Conservation (phyloP, 2,329 filamentous ascomycete species). For the Cladosporium sp. region DNA sequence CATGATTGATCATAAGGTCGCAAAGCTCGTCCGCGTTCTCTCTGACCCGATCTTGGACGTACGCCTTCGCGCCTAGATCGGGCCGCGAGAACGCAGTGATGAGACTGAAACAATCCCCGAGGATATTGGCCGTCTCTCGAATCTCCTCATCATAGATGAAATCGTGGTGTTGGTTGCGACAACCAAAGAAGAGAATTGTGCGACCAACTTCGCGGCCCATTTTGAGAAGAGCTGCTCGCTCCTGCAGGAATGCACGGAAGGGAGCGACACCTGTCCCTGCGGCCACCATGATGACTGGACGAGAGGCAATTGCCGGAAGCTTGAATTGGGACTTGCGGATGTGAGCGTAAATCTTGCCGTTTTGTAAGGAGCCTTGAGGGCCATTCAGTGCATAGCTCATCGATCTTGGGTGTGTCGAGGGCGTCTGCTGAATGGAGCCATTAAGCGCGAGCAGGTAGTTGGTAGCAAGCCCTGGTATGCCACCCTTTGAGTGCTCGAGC, state of each 20-base stretch:
- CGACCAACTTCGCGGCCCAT: slow-evolving; percentile 20
- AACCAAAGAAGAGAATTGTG: slow-evolving; percentile 28
- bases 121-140: slow-evolving; percentile 28
- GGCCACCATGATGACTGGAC: slow-evolving; percentile 48
- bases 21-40: slow-evolving; percentile 28
- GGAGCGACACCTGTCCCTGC: slow-evolving; percentile 48
- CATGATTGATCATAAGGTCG: slow-evolving; percentile 27
- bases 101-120: slow-evolving; percentile 21
- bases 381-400: slow-evolving; percentile 27
- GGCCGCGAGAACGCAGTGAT: slow-evolving; percentile 31
- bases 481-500: slow-evolving; percentile 14
- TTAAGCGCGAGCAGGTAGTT: slow-evolving; percentile 33
- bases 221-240: slow-evolving; percentile 28
- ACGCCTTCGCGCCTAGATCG: slow-evolving; percentile 22
- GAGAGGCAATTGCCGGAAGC: slow-evolving; percentile 36
- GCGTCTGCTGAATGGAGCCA: slow-evolving; percentile 31
- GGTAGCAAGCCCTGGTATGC: slow-evolving; percentile 35
- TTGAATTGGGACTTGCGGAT: slow-evolving; percentile 43
- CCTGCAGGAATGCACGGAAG: slow-evolving; percentile 37
- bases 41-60: slow-evolving; percentile 35
- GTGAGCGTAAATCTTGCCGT: slow-evolving; percentile 30
- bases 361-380: slow-evolving; percentile 34
- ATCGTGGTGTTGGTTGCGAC: slow-evolving; percentile 41
- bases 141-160: slow-evolving; percentile 27
- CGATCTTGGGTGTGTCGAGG: slow-evolving; percentile 35